These are phyloP conservation scores for Ascosphaera apis DNA, from an alignment of 2,329 filamentous ascomycete genomes.

Conservation along the genomic window DNA sequence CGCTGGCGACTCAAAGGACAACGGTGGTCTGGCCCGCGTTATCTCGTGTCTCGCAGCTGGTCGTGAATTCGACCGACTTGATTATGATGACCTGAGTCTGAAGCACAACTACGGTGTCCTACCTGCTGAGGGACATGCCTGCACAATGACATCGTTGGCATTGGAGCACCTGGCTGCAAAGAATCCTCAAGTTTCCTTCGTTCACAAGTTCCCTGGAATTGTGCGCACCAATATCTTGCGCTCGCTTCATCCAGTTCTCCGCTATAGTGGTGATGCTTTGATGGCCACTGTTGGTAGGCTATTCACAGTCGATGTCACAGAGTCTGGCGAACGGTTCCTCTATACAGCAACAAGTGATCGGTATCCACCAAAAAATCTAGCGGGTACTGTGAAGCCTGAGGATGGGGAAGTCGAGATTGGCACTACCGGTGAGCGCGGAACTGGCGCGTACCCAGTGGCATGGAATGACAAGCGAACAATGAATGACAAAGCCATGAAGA, in stretches of 20 bases:
- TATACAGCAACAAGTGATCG: conserved; percentile 6
- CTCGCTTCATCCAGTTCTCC: conserved; percentile 1
- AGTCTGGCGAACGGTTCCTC: conserved; percentile 8
- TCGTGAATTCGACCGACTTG: conserved; percentile 24
- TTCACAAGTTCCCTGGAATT: conserved; percentile 26
- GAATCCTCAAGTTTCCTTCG: conserved; percentile 25
- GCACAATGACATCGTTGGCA: conserved; percentile 27
- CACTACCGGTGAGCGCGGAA: conserved; percentile 6
- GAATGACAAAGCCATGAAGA: conserved; percentile 5
- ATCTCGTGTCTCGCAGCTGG: conserved; percentile 30
- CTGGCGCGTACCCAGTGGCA: conserved; percentile 6
- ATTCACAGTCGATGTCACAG: conserved; percentile 5
- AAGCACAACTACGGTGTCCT: conserved; percentile 8
- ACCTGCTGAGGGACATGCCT: conserved; percentile 17
- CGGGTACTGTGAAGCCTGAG: neutral
- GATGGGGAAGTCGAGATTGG: conserved; percentile 4
- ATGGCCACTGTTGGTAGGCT: conserved; percentile 3
- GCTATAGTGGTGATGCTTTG: conserved; percentile 12
- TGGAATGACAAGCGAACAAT: conserved; percentile 6
- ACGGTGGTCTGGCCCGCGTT: conserved; percentile 24
- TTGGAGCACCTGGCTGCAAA: conserved; percentile 25
- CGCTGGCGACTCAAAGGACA: conserved; percentile 7
- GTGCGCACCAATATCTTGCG: conserved; percentile 31
- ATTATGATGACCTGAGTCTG: conserved; percentile 21
- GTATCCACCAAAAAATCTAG: conserved; percentile 4